These are phyloP conservation scores for Monilinia laxa DNA, from an alignment of 2,329 filamentous ascomycete species.

Conservation along the genomic window DNA sequence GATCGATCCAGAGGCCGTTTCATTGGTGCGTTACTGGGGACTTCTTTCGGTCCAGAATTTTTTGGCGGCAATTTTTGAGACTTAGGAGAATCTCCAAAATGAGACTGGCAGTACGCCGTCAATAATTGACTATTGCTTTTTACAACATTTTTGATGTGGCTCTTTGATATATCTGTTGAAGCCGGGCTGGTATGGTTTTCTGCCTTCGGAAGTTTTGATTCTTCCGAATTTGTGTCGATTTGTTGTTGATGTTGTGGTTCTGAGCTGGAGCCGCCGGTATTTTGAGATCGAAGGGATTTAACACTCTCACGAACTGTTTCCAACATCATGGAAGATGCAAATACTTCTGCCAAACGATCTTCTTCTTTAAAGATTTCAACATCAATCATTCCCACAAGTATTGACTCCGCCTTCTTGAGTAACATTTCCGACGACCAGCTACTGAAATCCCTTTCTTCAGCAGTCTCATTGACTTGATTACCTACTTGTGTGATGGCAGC, in stretches of 20 bases:
- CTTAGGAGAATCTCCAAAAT: background rate
- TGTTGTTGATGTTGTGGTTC: background rate
- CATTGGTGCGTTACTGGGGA: background rate
- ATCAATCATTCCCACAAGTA: background rate
- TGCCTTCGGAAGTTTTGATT: background rate
- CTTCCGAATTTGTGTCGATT: background rate
- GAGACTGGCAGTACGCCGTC: no score
- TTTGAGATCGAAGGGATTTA: background rate
- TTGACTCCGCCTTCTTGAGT: background rate
- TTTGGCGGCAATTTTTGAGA: accelerated
- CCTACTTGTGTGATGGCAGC: no score
- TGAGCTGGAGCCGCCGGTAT: background rate
- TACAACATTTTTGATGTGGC: background rate
- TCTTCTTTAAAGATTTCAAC: background rate
- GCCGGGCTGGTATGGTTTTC: background rate
- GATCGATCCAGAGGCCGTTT: background rate
- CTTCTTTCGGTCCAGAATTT: background rate
- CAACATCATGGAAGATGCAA: background rate
- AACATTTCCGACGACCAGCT: background rate
- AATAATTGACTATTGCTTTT: background rate
- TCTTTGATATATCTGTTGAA: background rate
- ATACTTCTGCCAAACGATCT: background rate
- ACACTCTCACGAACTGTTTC: background rate
- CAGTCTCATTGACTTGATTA: background rate
- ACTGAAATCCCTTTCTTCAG: background rate